A percentile compares a stretch with the other conserved stretches of the same genome.
Evolutionary conservation across 768 basidiomycete species (phyloP).

Genomic region (Wakefieldia striispora): DNA sequence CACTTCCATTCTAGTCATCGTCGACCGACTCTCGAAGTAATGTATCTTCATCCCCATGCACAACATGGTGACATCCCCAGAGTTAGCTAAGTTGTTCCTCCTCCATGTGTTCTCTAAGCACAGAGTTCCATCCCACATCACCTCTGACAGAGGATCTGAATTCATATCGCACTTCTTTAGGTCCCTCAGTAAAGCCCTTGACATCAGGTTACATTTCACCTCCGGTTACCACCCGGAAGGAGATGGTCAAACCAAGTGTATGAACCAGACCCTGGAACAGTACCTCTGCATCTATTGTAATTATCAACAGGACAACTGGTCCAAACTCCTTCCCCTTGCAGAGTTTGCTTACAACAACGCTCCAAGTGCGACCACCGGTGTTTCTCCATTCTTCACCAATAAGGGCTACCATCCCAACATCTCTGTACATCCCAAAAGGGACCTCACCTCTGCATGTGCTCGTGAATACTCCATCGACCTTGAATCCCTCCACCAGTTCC

Average conservation of each 20-base stretch:
- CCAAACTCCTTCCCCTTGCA: neutral
- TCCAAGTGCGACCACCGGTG: neutral
- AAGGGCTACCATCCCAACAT: too few species aligned
- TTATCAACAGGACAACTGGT: constrained; percentile 8
- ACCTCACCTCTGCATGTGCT: too few species aligned
- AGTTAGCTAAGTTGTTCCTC: neutral
- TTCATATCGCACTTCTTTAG: too few species aligned
- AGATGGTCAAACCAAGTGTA: neutral
- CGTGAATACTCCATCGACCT: too few species aligned
- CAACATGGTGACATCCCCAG: neutral
- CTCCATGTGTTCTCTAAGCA: constrained; percentile 3
- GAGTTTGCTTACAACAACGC: neutral
- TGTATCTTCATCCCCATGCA: neutral
- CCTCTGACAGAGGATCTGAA: neutral
- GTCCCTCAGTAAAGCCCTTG: too few species aligned
- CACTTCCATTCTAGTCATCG: too few species aligned
- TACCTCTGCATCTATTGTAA: neutral
- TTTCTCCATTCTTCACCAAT: neutral
- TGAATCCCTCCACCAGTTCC: too few species aligned
- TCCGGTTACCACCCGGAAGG: too few species aligned
- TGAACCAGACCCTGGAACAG: neutral
- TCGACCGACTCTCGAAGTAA: neutral
- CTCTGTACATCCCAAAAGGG: too few species aligned
- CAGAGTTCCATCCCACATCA: neutral
- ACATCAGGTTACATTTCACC: too few species aligned